Evolutionary conservation across 2,329 filamentous ascomycete species (phyloP), one percentile per base, ranked within the genome.

Genomic region (Penicillium sp.): DNA sequence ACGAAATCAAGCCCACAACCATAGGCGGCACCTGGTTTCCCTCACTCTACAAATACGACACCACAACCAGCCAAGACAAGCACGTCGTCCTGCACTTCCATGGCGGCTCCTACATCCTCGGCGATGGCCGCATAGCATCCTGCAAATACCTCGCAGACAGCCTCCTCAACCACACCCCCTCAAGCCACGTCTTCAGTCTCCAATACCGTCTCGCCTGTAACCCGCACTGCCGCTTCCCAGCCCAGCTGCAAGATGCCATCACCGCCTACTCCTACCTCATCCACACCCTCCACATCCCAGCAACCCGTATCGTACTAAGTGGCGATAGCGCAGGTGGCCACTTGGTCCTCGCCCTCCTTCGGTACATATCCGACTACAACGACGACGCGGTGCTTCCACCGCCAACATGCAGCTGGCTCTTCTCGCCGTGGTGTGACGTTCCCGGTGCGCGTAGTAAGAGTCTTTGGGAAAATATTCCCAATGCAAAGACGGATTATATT

Each of bases 191-290:
- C 53, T 48, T 59, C 29, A 58, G 55, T 48, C 46, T 59, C 18
- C 57, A 59, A 24, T 59, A 59, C 42, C 57, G 57, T 21, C 55
- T 59, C 9, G 52, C 55, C 6, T 54, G 57, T n/a, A 54, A 56
- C 11, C 51, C 49, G 5, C 53, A 51, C 16, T 55, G 47, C 22
- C 49, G 54, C 3, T 65, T 57, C 36, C 61, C 63, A 1, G 63
- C 53, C 8, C 58, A 61, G 10, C 55, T 65, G 34, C 63, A 64
- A 59, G 63, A 65, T 22, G 60, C 61, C n/a, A 48, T 65, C 24
- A 58, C 63, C 1, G 56, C 62, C 8, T 65, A 65, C 38, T 16
- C 56, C 27, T 63, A 64, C 22, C 57, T 65, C 18, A 39, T 64
- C 16, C 49, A 57, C 22, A 54, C 56, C 3, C n/a, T 62, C 2